A percentile compares a stretch with the other conserved stretches of the same genome.
phyloP scores from a whole-genome alignment of 1,284 basidiomycete genomes.

The Ustilago xerochloae region DNA sequence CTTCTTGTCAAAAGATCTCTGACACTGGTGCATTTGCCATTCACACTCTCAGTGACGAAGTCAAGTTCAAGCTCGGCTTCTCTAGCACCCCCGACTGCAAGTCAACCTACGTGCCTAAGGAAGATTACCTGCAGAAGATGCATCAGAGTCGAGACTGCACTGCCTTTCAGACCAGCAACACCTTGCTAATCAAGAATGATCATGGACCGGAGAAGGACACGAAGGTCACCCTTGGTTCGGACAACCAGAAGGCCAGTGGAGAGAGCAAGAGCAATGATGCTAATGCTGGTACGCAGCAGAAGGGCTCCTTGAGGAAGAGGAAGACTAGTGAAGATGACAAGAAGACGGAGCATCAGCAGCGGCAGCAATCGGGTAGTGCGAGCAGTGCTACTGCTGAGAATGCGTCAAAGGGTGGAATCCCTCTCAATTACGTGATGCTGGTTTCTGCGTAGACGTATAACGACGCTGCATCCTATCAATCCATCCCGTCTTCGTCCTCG shows the following conservation, averaged over 20 bases:
- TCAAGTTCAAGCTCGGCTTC: constrained; percentile 11
- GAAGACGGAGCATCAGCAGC: not conserved
- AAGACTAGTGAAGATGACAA: not conserved
- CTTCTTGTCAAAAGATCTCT: constrained; percentile 19
- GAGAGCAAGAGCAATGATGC: not conserved
- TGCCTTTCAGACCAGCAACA: too few relatives aligned
- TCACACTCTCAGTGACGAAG: not conserved
- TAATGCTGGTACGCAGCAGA: not conserved
- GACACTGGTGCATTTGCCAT: constrained; percentile 21
- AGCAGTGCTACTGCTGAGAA: not conserved
- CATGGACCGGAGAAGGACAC: not conserved
- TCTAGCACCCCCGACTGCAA: constrained; percentile 15
- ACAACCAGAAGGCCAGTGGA: not conserved
- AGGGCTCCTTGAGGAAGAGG: not conserved
- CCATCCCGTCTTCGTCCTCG: not conserved
- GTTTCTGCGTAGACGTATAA: constrained; percentile 7
- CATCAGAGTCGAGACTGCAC: not conserved
- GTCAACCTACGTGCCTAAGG: constrained; percentile 6
- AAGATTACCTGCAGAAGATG: not conserved
- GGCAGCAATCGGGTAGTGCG: not conserved
- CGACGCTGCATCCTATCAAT: not conserved
- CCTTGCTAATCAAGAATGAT: too few relatives aligned
- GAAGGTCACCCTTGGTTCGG: not conserved
- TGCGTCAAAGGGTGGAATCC: not conserved
- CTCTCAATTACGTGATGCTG: constrained; percentile 19